Conservation (phyloP, 305 asterid species). For the Fraxinus angustifolia region DNA sequence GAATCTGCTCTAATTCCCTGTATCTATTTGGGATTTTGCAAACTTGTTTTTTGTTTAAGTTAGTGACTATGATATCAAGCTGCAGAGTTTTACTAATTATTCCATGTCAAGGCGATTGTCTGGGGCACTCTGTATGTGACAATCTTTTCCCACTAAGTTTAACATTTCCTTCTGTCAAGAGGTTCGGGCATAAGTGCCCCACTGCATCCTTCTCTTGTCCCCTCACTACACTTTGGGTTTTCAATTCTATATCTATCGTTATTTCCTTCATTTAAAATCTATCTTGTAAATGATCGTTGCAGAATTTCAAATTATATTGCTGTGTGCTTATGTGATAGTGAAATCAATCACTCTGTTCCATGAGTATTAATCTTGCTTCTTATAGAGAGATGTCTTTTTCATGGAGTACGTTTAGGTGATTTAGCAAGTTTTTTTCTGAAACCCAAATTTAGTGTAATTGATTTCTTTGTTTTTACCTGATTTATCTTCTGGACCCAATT, state of each 20-base stretch:
- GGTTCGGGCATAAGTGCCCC: background rate
- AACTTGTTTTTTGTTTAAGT: background rate
- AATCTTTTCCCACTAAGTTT: background rate
- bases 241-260: background rate
- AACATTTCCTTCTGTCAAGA: background rate
- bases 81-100: background rate
- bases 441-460: background rate
- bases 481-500: background rate
- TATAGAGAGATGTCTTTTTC: background rate
- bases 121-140: background rate
- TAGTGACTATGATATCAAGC: background rate
- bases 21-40: background rate
- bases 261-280: background rate
- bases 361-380: background rate
- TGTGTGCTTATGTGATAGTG: background rate
- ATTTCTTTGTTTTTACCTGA: background rate
- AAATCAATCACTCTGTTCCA: background rate
- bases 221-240: background rate
- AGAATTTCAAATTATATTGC: background rate
- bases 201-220: background rate
- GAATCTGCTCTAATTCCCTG: background rate
- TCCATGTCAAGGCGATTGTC: background rate
- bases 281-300: background rate
- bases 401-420: background rate
- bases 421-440: background rate